Conservation (phyloP, 768 basidiomycete genomes). For the Xerocomellus dryophilus region DNA sequence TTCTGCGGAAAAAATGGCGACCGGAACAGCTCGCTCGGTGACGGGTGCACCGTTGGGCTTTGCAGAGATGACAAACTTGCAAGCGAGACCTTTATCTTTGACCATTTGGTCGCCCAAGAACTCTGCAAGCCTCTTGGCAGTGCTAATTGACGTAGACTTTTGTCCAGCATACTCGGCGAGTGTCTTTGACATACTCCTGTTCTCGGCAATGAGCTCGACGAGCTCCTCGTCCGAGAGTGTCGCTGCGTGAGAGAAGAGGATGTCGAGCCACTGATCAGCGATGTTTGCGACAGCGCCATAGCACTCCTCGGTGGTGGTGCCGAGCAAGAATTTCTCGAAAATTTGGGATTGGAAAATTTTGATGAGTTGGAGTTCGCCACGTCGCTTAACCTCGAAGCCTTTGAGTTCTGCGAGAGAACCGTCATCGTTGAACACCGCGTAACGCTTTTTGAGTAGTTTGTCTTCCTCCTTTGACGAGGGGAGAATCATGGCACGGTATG, state of each 20-base stretch:
- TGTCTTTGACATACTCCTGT: conserved; percentile 96
- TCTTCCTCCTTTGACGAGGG: conserved; percentile 99
- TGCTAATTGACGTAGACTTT: conserved; percentile 98
- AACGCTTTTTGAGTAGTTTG: conserved; percentile 96
- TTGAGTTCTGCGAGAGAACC: conserved; percentile 97
- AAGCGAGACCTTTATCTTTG: conserved; percentile 97
- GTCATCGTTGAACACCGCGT: conserved; percentile 98
- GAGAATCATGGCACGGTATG: conserved; percentile 98
- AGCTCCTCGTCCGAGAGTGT: conserved; percentile 87
- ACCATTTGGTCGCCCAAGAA: conserved; percentile 99
- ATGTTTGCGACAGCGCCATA: conserved; percentile 91
- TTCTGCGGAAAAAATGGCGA: conserved; percentile 97
- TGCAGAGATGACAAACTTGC: conserved; percentile 98
- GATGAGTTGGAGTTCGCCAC: conserved; percentile 96
- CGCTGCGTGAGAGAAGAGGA: conserved; percentile 85
- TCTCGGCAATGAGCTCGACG: conserved; percentile 97
- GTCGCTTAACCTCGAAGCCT: conserved; percentile 97
- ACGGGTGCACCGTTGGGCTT: conserved; percentile 91
- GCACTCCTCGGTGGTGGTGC: conserved; percentile 90
- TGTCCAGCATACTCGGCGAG: conserved; percentile 94
- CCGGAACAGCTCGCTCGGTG: conserved; percentile 93
- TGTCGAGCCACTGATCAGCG: conserved; percentile 96
- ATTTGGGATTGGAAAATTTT: conserved; percentile 99
- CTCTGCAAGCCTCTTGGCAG: conserved; percentile 90
- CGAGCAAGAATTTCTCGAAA: conserved; percentile 95